Conservation (phyloP, 345 rosid genomes). For the Sisymbrium irio region DNA sequence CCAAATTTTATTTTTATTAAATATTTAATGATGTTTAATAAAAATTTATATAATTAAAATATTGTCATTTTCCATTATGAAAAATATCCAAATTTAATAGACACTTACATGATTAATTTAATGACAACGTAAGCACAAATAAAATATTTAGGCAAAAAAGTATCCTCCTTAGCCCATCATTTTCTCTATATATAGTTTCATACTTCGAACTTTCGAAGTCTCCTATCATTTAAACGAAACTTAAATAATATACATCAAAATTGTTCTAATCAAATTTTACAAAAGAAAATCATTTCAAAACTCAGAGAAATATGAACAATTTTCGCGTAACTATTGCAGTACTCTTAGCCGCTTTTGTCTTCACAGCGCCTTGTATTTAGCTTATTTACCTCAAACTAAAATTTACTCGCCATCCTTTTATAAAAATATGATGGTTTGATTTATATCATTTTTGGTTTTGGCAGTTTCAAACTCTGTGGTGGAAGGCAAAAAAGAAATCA, state of each 20-base stretch:
- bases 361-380: not conserved
- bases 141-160: not conserved
- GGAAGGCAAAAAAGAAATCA: not conserved
- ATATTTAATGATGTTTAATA: too few species aligned
- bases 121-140: not conserved
- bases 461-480: constrained; percentile 3
- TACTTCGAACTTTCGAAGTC: too few species aligned
- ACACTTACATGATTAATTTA: too few species aligned
- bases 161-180: not conserved
- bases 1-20: too few species aligned
- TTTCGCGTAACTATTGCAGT: not conserved
- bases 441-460: not conserved
- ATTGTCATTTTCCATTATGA: too few species aligned
- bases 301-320: constrained; percentile 16
- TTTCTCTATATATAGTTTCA: not conserved
- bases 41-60: too few species aligned
- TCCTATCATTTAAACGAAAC: not conserved
- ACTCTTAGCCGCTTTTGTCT: constrained; percentile 2
- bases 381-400: not conserved
- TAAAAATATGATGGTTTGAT: not conserved
- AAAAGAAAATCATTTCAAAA: not conserved
- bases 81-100: not conserved
- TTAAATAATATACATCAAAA: not conserved
- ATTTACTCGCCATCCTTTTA: not conserved
- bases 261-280: not conserved